Conservation (phyloP, 1,139 yeast species). For the Kodamaea alishanica region DNA sequence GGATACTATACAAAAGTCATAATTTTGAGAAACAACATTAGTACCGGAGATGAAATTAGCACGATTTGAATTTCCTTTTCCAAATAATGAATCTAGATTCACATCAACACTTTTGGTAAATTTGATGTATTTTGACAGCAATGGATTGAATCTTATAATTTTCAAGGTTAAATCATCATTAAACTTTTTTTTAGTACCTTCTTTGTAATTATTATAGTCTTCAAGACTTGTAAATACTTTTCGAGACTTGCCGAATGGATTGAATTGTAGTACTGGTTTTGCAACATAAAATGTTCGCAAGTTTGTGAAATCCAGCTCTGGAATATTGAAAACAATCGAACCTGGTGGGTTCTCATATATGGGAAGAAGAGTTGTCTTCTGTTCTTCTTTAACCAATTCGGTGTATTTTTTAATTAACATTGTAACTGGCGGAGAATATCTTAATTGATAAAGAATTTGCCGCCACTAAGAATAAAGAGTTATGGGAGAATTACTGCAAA, state of each 20-base stretch:
- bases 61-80: neutral
- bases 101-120: neutral
- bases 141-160: neutral
- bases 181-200: neutral
- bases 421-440: no score
- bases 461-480: no score
- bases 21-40: neutral
- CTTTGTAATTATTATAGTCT: neutral
- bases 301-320: neutral
- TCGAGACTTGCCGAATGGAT: neutral
- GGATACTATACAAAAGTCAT: constrained; percentile 9
- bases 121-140: constrained; percentile 1
- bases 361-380: no score
- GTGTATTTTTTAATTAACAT: no score
- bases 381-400: no score
- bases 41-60: neutral
- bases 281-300: constrained; percentile 4
- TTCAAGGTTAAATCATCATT: no score
- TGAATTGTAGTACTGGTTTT: constrained; percentile 1
- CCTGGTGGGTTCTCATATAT: no score
- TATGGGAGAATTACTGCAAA: no score
- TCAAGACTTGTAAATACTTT: constrained; percentile 1
- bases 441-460: no score
- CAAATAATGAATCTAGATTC: neutral
- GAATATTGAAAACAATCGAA: no score